Evolutionary conservation across 83 land plant species (phyloP), one percentile per base, ranked within the genome.

Genomic region (Larix sibirica): DNA sequence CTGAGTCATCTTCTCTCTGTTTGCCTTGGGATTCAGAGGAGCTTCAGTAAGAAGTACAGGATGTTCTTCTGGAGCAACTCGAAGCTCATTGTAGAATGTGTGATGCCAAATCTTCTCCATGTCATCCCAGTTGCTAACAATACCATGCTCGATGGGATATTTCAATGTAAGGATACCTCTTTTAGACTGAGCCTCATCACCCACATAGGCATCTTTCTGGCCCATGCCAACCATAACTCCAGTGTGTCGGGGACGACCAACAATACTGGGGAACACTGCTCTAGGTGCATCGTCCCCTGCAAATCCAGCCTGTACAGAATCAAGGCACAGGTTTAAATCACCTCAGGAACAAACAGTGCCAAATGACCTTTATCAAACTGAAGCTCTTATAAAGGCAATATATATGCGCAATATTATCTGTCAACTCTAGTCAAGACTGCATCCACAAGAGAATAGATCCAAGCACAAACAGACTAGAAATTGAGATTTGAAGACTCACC

Each of bases 211-310:
- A 82, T 90, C 91, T 59, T 90, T 90, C 85, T 90, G 91, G 23
- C 91, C 91, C 91, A 90, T 90, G 4, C 91, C 91, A 63, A 90
- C 91, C 91, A 90, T 90, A 47, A 90, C 90, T 36, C 91, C 91
- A 17, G 89, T 90, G 70, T 90, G 91, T 21, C 91, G 87, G 17
- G 91, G 91, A 12, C 91, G 81, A 26, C 91, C 91, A 2, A 90
- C 90, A 23, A 90, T 87, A 79, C 91, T 90, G 10, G 91, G 91
- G 70, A 90, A 90, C 23, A 90, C 91, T 47, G 91, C 91, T 40
- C 91, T 71, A 0, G 91, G 91, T 23, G 91, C 91, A 81, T 90
- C 91, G 81, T 90, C 91, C 14, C 91, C 91, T 24, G 91, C 91
- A 76, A 90, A 85, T 23, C 91, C 91, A 85, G 91, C 91, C 91